These are phyloP conservation scores for Podila horticola DNA, from an alignment of 192 early-diverging fungal species.

Conservation along the genomic window DNA sequence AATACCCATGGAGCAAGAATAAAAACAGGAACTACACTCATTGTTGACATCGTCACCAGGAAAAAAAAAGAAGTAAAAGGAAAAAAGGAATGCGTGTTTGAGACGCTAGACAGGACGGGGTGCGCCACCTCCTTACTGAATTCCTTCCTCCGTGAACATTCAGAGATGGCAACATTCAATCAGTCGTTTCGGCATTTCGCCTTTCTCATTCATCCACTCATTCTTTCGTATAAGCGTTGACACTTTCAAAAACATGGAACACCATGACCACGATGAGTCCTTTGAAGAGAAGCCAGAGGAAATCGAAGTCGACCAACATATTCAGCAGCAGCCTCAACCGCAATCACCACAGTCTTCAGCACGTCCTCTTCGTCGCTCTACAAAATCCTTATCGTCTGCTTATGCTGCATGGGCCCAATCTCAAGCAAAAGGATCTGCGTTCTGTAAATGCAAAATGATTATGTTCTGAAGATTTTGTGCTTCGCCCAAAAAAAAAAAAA, in stretches of 20 bases:
- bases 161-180: not conserved
- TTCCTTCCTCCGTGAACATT: not conserved
- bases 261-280: not conserved
- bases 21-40: not conserved
- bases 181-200: not conserved
- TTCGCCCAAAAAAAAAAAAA: conserved; percentile 21
- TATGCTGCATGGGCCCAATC: conserved; percentile 38
- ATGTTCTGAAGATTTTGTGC: not conserved
- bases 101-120: no score
- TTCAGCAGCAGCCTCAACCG: conserved; percentile 3
- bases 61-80: no score
- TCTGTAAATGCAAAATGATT: conserved; percentile 17
- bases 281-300: not conserved
- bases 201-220: not conserved
- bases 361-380: not conserved
- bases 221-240: not conserved
- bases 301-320: conserved; percentile 7
- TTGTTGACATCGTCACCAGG: no score
- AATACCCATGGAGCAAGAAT: conserved; percentile 2
- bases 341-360: conserved; percentile 1
- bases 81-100: no score
- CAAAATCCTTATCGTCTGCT: conserved; percentile 17
- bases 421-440: conserved; percentile 27
- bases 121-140: no score
- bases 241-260: not conserved